Evolutionary conservation across 768 basidiomycete genomes (phyloP).

Genomic region (Boletus eberwhitei): DNA sequence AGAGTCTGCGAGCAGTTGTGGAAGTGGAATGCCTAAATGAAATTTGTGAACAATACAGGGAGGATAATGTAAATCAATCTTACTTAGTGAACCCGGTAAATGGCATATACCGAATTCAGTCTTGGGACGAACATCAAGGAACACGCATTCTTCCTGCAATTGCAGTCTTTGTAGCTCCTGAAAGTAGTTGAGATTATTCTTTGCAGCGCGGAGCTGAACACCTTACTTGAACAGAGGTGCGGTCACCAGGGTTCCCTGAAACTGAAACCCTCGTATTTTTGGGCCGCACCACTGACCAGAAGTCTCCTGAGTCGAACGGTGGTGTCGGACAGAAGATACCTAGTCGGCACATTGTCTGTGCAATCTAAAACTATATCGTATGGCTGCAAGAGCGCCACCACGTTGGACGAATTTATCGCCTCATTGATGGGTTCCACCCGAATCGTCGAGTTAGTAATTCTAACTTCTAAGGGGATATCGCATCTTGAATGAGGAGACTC

Average conservation of each 20-base stretch:
- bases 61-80: conserved; percentile 21
- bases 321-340: conserved; percentile 89
- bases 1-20: conserved; percentile 61
- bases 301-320: conserved; percentile 73
- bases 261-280: conserved; percentile 66
- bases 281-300: conserved; percentile 91
- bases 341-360: conserved; percentile 89
- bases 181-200: background rate
- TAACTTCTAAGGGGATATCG: conserved; percentile 45
- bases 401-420: conserved; percentile 61
- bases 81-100: conserved; percentile 72
- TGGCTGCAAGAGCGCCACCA: conserved; percentile 51
- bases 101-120: conserved; percentile 87
- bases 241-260: conserved; percentile 38
- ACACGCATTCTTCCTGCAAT: conserved; percentile 21
- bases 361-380: conserved; percentile 89
- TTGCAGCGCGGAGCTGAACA: background rate
- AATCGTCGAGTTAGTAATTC: conserved; percentile 76
- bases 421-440: conserved; percentile 50
- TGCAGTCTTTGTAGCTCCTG: conserved; percentile 51
- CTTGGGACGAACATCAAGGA: conserved; percentile 79
- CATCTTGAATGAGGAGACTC: conserved; percentile 3
- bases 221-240: conserved; percentile 44
- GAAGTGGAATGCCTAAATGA: conserved; percentile 68
- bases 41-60: background rate